Evolutionary conservation across 345 rosid species (phyloP), one percentile per base, ranked within the genome.

Genomic region (Linum lewisii): DNA sequence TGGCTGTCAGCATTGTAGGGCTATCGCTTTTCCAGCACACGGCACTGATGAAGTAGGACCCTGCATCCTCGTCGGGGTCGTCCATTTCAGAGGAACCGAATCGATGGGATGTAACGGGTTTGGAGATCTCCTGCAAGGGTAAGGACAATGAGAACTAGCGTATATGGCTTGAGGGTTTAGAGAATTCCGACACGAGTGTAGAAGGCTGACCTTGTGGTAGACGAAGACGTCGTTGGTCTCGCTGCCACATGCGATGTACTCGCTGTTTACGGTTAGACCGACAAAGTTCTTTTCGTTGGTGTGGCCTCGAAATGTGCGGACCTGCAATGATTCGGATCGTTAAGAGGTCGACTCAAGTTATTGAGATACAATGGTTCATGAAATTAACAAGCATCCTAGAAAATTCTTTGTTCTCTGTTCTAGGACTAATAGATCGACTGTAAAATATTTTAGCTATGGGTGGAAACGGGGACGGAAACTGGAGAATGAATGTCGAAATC

Each of bases 11-110:
- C 90, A 94, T 90, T 2, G 97, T 94, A 36, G 97, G 90, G 66
- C 95, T 83, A 50, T 84, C 90, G 11, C 95, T 94, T 78, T 94
- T 94, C 99, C 99, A 94, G 76, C 99, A 87, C 20, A 94, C 97
- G 6, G 97, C 90, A 20, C 97, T 90, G 55, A 94, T 94, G 77
- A 94, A 90, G 63, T 87, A 86, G 4, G 97, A 80, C 63, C 83
- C 94, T 0, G 87, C 77, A 20, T 87, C 99, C 44, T 94, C 99
- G 65, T 89, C 96, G 1, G 80, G 68, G 52, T 85, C 95, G 13
- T 90, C 99, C 71, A 82, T 72, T 65, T 94, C 97, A 1, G 80
- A 85, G n/a, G 90, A 81, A 63, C 97, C 95, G 71, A 94, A 94
- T 65, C 82, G 85, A 64, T 94, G 97, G 69, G 82, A 77, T 5